Base-by-base conservation (phyloP, 1,284 basidiomycete species). In the Malassezia dermatis region DNA sequence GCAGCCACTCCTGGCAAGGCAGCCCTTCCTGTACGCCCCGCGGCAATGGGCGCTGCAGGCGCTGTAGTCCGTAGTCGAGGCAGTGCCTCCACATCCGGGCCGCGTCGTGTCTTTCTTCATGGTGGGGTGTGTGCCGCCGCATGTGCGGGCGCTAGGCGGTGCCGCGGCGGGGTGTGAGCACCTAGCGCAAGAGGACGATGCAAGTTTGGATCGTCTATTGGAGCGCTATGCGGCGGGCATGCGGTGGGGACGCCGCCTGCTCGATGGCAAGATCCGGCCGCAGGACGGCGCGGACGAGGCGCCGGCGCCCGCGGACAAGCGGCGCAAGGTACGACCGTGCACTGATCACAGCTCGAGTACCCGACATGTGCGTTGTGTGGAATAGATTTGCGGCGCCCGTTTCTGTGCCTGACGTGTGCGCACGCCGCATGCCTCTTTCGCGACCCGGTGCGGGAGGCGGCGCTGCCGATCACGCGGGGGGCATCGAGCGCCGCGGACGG, bases 381-480 rank as follows among this genome's bases (percentile, higher is more conserved):
- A 19, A 45, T 61, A 13, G 61, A 69, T 23, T 54, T 71, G 42
- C 60, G 67, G 24, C 59, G 66, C 6, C 72, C 72, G 0, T 74
- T 66, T 48, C 53, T 74, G 48, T 74, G 72, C 51, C 50, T 74
- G 13, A 56, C 64, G 26, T 73, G 69, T 53, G 67, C 67, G 7
- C 56, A 51, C 37, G 60, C 61, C 2, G 69, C 55, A 11, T 73
- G 71, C 55, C 67, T 71, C 54, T 62, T 47, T 41, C 58, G 8
- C 49, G 53, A 62, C 26, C 55, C 55, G 7, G 43, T 56, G 19
- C 32, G 40, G 15, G 41, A 51, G 24, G 32, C 44, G 13, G 15
- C 8, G 19, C 26, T 43, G 15, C 34, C 46, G 13, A 24, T 40
- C 26, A 24, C 51, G 2, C 28, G 50, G 13, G 60, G 58, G n/a